These are phyloP conservation scores for Nakaseomyces delphensis DNA, from an alignment of 1,139 yeast species.

Conservation along the genomic window DNA sequence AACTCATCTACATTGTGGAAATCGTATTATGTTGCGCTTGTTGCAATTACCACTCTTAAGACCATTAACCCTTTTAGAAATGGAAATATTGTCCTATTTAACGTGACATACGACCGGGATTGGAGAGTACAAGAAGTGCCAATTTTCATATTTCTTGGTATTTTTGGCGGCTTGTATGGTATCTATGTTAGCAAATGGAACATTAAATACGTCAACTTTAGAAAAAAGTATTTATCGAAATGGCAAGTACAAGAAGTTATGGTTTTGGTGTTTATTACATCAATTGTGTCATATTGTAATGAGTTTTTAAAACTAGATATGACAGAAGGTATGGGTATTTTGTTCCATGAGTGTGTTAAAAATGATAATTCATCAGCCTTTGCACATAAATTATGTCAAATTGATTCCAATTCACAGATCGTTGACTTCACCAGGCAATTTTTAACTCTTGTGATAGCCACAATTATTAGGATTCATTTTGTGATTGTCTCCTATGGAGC, in stretches of 20 bases:
- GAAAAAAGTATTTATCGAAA: conserved; percentile 52
- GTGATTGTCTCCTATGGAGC: conserved; percentile 84
- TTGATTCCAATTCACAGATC: conserved; percentile 33
- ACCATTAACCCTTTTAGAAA: conserved; percentile 82
- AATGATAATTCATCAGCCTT: conserved; percentile 32
- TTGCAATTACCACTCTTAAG: conserved; percentile 75
- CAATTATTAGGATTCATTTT: conserved; percentile 57
- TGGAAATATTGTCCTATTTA: conserved; percentile 88
- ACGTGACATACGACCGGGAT: conserved; percentile 71
- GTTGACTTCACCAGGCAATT: conserved; percentile 28
- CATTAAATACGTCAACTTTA: conserved; percentile 65
- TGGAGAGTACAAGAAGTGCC: conserved; percentile 89
- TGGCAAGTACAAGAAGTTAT: conserved; percentile 59
- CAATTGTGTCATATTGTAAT: conserved; percentile 73
- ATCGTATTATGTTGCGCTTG: conserved; percentile 80
- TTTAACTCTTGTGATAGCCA: conserved; percentile 58
- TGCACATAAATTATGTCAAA: conserved; percentile 44
- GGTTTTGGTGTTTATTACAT: conserved; percentile 58
- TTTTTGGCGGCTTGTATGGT: conserved; percentile 90
- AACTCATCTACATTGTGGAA: conserved; percentile 81
- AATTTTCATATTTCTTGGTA: conserved; percentile 65
- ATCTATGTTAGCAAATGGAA: conserved; percentile 72
- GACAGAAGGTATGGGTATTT: conserved; percentile 89
- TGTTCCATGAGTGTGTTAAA: conserved; percentile 74
- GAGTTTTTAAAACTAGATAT: conserved; percentile 75